phyloP scores from a whole-genome alignment of 1,284 basidiomycete species.

The Puccinia polysora region DNA sequence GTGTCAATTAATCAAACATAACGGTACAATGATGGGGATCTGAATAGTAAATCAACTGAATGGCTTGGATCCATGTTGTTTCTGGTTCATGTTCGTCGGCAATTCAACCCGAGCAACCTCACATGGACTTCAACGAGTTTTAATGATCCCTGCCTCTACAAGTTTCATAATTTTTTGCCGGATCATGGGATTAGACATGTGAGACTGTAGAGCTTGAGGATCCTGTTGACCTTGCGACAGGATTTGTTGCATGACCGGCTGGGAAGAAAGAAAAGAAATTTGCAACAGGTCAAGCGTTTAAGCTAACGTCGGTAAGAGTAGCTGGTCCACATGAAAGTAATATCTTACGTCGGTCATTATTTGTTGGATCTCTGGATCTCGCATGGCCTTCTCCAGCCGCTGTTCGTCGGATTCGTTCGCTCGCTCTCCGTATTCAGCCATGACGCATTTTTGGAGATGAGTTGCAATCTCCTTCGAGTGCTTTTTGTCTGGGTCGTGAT shows the following conservation, averaged over 20 bases:
- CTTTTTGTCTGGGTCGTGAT: slow-evolving; percentile 70
- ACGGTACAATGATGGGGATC: too few species aligned
- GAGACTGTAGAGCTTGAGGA: slow-evolving; percentile 84
- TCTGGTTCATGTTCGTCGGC: too few species aligned
- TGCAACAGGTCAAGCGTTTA: too few species aligned
- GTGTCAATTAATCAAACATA: too few species aligned
- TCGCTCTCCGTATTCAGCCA: slow-evolving; percentile 73
- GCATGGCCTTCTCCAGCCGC: slow-evolving; percentile 89
- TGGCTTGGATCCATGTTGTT: too few species aligned
- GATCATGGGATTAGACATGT: slow-evolving; percentile 90
- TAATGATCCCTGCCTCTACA: slow-evolving; percentile 85
- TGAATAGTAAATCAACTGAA: too few species aligned
- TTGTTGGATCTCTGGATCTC: slow-evolving; percentile 86
- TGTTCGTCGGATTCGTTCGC: slow-evolving; percentile 85
- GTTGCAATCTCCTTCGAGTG: slow-evolving; percentile 74
- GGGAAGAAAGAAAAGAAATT: neutral
- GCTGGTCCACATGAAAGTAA: neutral
- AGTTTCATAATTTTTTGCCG: slow-evolving; percentile 83
- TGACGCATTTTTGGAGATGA: slow-evolving; percentile 58
- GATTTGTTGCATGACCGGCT: slow-evolving; percentile 57
- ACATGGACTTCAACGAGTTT: slow-evolving; percentile 50
- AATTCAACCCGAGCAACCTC: too few species aligned
- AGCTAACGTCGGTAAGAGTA: too few species aligned
- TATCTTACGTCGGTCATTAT: slow-evolving; percentile 57
- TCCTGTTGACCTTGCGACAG: slow-evolving; percentile 88